Conservation (phyloP, 345 rosid species). For the Psidium friedrichsthalianum region DNA sequence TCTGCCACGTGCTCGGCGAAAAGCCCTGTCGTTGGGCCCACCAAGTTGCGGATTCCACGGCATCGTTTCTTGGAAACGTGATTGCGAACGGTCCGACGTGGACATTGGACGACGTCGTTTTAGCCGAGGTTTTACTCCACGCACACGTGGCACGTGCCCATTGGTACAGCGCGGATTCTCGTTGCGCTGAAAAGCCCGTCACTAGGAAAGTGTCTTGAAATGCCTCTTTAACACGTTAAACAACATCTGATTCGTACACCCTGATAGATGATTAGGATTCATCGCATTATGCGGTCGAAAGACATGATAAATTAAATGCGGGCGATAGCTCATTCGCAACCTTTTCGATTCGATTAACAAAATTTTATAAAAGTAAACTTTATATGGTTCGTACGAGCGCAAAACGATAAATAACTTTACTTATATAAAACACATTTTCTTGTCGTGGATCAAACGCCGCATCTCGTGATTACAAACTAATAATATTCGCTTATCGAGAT, state of each 20-base stretch:
- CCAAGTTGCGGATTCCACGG: background rate
- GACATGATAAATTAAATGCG: background rate
- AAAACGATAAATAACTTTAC: background rate
- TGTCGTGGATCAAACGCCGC: background rate
- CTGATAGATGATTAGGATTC: background rate
- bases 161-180: background rate
- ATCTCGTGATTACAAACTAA: background rate
- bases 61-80: background rate
- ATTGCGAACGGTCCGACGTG: background rate
- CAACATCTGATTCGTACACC: background rate
- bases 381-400: background rate
- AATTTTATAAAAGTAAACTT: background rate
- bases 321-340: background rate
- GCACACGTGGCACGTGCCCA: background rate
- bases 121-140: background rate
- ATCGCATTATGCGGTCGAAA: background rate
- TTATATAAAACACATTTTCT: background rate
- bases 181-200: background rate
- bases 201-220: background rate
- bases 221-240: background rate
- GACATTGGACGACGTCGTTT: background rate
- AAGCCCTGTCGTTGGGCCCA: background rate
- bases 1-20: background rate
- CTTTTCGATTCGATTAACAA: too few relatives aligned
- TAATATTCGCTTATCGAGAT: background rate